Conservation (phyloP, 139 green algal species). For the Closterium sp. region DNA sequence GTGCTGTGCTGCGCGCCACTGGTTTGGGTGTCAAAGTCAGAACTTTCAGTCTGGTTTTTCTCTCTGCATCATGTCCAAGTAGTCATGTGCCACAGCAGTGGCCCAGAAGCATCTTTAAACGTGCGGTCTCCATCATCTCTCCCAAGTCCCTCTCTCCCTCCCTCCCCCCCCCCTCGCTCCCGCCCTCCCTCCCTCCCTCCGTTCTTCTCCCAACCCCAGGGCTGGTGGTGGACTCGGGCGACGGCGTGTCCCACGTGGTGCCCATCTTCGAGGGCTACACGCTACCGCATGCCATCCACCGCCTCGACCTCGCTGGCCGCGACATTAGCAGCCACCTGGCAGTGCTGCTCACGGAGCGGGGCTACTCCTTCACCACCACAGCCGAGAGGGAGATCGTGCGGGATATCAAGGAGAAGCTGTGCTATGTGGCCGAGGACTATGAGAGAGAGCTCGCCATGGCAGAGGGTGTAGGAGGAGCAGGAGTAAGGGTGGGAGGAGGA, state of each 20-base stretch:
- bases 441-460: constrained; percentile 78
- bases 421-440: constrained; percentile 97
- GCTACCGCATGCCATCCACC: constrained; percentile 92
- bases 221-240: constrained; percentile 96
- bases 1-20: too few relatives aligned
- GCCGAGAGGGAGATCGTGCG: constrained; percentile 97
- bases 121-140: not conserved
- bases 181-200: constrained; percentile 77
- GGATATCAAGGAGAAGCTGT: constrained; percentile 99
- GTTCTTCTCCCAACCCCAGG: constrained; percentile 94
- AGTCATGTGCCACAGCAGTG: too few relatives aligned
- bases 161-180: too few relatives aligned
- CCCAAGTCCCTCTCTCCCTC: too few relatives aligned
- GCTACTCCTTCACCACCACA: constrained; percentile 97
- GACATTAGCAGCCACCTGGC: constrained; percentile 97
- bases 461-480: not conserved
- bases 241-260: constrained; percentile 92
- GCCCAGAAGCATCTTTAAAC: not conserved
- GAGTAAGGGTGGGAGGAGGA: not conserved
- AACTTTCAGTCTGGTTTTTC: too few relatives aligned
- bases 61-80: too few relatives aligned
- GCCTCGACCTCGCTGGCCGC: constrained; percentile 91
- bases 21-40: too few relatives aligned
- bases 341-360: constrained; percentile 92
- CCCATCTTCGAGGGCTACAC: constrained; percentile 98